These are phyloP conservation scores for Hanseniaspora occidentalis DNA, from an alignment of 805 yeast species.

Conservation along the genomic window DNA sequence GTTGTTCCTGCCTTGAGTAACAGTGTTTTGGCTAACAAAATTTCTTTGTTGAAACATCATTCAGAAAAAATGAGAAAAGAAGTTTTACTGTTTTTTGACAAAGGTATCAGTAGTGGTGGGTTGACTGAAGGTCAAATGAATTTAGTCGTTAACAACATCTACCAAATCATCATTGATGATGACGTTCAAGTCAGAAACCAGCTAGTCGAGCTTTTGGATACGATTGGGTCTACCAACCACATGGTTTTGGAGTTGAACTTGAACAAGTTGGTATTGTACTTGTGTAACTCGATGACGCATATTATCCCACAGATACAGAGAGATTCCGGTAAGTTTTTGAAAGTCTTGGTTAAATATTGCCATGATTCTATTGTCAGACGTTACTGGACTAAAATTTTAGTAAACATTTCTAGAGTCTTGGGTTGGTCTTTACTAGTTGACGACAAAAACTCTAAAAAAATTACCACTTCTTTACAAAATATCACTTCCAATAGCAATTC, in stretches of 20 bases:
- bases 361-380: constrained; percentile 44
- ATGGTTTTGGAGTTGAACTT: constrained; percentile 50
- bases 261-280: constrained; percentile 50
- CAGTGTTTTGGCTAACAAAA: constrained; percentile 41
- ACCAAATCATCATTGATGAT: constrained; percentile 37
- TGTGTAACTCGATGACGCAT: constrained; percentile 91
- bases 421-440: constrained; percentile 50
- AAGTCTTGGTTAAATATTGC: constrained; percentile 42
- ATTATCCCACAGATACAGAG: constrained; percentile 63
- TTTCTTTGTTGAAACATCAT: constrained; percentile 67
- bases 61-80: constrained; percentile 60
- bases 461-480: constrained; percentile 20
- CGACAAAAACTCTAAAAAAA: constrained; percentile 19
- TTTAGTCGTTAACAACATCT: constrained; percentile 27
- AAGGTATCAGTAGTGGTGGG: constrained; percentile 21
- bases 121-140: constrained; percentile 16
- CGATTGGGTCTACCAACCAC: constrained; percentile 36
- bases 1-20: constrained; percentile 19
- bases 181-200: constrained; percentile 53
- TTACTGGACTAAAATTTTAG: constrained; percentile 58
- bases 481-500: constrained; percentile 5
- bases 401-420: constrained; percentile 53
- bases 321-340: constrained; percentile 59
- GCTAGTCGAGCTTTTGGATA: constrained; percentile 34
- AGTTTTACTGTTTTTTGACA: constrained; percentile 42